Percentiles rank a stretch among this genome's conserved stretches.
Conservation (phyloP, 192 early-diverging fungal species). For the Cetraspora pellucida region DNA sequence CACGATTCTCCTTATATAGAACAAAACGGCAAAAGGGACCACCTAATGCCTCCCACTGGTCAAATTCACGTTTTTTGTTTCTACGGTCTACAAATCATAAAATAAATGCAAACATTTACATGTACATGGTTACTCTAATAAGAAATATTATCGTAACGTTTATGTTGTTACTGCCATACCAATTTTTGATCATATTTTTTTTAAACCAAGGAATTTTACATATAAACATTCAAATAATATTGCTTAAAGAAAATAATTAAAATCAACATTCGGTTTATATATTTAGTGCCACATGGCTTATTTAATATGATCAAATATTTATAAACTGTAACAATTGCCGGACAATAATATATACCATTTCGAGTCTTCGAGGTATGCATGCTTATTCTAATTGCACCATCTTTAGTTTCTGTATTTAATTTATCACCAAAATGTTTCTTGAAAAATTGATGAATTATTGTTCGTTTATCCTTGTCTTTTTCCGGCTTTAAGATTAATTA, state of each 20-base stretch:
- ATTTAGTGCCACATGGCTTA: no score
- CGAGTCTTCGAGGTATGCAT: slow-evolving; percentile 46
- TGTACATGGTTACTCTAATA: background rate
- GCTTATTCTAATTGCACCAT: slow-evolving; percentile 48
- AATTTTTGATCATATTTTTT: no score
- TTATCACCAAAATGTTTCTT: slow-evolving; percentile 51
- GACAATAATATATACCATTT: slow-evolving; percentile 22
- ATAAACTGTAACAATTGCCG: no score
- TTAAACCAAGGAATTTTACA: no score
- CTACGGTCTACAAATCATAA: slow-evolving; percentile 31
- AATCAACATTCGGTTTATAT: no score
- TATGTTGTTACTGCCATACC: no score
- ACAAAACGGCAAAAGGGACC: slow-evolving; percentile 85
- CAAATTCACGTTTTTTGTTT: slow-evolving; percentile 34
- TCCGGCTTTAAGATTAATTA: slow-evolving; percentile 37
- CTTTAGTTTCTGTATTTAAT: slow-evolving; percentile 52
- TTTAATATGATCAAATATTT: no score
- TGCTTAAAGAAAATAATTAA: no score
- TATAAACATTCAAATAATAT: no score
- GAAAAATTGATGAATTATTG: slow-evolving; percentile 55
- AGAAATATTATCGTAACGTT: background rate
- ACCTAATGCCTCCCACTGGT: slow-evolving; percentile 56
- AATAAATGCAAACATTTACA: background rate
- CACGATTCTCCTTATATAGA: slow-evolving; percentile 90
- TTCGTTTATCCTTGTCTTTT: slow-evolving; percentile 56